Evolutionary conservation across 139 green algal genomes (phyloP).

Genomic region (Diplosphaera chodatii): DNA sequence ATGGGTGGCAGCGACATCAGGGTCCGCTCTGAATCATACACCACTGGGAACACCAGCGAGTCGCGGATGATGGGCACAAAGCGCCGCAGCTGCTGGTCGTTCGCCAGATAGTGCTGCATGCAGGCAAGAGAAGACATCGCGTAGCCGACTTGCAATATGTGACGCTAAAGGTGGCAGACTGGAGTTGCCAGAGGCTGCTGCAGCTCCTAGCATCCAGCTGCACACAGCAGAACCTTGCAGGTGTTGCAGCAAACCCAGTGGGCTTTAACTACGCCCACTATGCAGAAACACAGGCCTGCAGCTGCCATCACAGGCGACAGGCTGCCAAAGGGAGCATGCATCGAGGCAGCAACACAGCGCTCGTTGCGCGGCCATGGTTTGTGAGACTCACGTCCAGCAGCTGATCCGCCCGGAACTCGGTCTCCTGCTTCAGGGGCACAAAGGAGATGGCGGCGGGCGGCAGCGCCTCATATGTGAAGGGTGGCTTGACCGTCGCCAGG

Average conservation of each 20-base stretch:
- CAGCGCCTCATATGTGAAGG: constrained; percentile 97
- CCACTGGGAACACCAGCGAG: constrained; percentile 90
- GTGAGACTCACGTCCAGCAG: constrained; percentile 70
- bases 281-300: too few species aligned
- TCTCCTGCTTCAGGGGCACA: constrained; percentile 91
- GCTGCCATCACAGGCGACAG: too few species aligned
- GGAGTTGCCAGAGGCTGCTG: too few species aligned
- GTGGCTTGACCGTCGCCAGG: constrained; percentile 73
- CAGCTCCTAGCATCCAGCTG: too few species aligned
- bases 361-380: not conserved
- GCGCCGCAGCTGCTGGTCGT: constrained; percentile 93
- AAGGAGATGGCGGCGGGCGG: constrained; percentile 92
- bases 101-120: constrained; percentile 70
- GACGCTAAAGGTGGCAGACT: too few species aligned
- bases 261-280: too few species aligned
- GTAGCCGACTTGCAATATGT: too few species aligned
- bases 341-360: too few species aligned
- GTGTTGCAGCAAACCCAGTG: too few species aligned
- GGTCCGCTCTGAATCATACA: constrained; percentile 81
- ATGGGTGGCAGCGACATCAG: constrained; percentile 95
- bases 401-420: constrained; percentile 75
- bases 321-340: too few species aligned
- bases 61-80: constrained; percentile 94
- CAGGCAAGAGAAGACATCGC: not conserved
- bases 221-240: too few species aligned